Percentiles rank a stretch among this genome's conserved stretches.
These are phyloP conservation scores for Arachnomyces sp. DNA, from an alignment of 2,329 filamentous ascomycete genomes.

Conservation along the genomic window DNA sequence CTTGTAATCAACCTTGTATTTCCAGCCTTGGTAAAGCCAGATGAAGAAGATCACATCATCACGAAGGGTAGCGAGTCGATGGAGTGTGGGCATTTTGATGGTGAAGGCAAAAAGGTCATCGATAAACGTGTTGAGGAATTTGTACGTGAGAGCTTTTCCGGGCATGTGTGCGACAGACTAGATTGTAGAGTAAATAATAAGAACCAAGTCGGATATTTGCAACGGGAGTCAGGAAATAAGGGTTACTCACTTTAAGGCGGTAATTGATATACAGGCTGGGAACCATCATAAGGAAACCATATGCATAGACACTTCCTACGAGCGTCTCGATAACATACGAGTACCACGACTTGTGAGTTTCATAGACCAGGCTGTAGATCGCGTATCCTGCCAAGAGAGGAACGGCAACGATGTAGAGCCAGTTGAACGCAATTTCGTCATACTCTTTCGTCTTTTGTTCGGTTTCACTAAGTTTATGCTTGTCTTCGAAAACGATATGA, in stretches of 20 bases:
- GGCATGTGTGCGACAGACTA: constrained; percentile 88
- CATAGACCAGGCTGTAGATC: constrained; percentile 82
- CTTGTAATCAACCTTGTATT: constrained; percentile 84
- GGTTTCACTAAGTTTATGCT: constrained; percentile 88
- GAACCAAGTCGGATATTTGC: neutral
- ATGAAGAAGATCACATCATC: constrained; percentile 98
- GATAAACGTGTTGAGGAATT: constrained; percentile 98
- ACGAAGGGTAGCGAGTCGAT: constrained; percentile 82
- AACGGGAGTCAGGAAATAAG: neutral
- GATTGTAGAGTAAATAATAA: constrained; percentile 12
- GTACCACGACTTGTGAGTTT: constrained; percentile 97
- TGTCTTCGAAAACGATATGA: constrained; percentile 82
- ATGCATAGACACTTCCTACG: constrained; percentile 92
- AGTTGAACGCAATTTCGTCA: constrained; percentile 94
- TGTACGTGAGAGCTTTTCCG: constrained; percentile 92
- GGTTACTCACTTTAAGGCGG: constrained; percentile 63
- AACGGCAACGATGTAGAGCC: constrained; percentile 87
- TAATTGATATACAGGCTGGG: constrained; percentile 98
- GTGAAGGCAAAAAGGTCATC: constrained; percentile 98
- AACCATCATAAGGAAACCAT: constrained; percentile 99
- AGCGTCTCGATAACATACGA: constrained; percentile 91
- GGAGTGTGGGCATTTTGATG: constrained; percentile 96
- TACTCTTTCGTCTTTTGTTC: constrained; percentile 99
- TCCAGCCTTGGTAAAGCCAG: constrained; percentile 89
- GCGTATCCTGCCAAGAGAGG: constrained; percentile 86